phyloP scores from a whole-genome alignment of 169 alveolate species.

The Plasmodium billcollinsi region DNA sequence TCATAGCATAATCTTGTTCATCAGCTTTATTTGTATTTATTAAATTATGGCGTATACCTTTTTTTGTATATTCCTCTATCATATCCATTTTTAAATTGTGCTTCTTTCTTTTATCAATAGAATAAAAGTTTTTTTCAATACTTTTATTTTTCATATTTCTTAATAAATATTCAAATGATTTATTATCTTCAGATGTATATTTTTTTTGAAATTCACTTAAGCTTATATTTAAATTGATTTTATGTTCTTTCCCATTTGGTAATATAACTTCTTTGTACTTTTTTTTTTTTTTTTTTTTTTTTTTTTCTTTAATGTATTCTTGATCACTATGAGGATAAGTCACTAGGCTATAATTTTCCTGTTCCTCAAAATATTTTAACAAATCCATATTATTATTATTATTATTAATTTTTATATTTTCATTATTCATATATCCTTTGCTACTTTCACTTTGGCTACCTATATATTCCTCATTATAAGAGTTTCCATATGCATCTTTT shows the following conservation, averaged over 20 bases:
- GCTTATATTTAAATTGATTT: slow-evolving; percentile 80
- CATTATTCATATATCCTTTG: too few relatives aligned
- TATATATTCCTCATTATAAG: too few relatives aligned
- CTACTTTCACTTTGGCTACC: too few relatives aligned
- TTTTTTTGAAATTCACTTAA: slow-evolving; percentile 81
- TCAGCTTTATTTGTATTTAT: slow-evolving; percentile 66
- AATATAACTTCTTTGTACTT: slow-evolving; percentile 45
- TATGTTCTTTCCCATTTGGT: slow-evolving; percentile 75
- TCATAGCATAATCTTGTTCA: slow-evolving; percentile 70
- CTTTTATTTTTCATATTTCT: slow-evolving; percentile 75
- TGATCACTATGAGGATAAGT: too few relatives aligned
- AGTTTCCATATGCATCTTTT: background rate
- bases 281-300: slow-evolving; percentile 48
- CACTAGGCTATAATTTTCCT: too few relatives aligned
- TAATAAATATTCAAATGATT: slow-evolving; percentile 80
- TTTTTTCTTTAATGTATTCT: background rate
- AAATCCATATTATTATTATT: background rate
- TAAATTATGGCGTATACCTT: slow-evolving; percentile 74
- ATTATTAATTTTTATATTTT: too few relatives aligned
- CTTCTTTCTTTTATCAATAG: slow-evolving; percentile 69
- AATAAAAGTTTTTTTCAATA: slow-evolving; percentile 73
- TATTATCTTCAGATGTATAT: slow-evolving; percentile 85
- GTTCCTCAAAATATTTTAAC: slow-evolving; percentile 6
- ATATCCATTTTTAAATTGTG: slow-evolving; percentile 78
- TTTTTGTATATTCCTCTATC: slow-evolving; percentile 79